Percentiles rank a stretch among this genome's conserved stretches.
Evolutionary conservation across 2,329 filamentous ascomycete species (phyloP).

Genomic region (Neonectria faginata): DNA sequence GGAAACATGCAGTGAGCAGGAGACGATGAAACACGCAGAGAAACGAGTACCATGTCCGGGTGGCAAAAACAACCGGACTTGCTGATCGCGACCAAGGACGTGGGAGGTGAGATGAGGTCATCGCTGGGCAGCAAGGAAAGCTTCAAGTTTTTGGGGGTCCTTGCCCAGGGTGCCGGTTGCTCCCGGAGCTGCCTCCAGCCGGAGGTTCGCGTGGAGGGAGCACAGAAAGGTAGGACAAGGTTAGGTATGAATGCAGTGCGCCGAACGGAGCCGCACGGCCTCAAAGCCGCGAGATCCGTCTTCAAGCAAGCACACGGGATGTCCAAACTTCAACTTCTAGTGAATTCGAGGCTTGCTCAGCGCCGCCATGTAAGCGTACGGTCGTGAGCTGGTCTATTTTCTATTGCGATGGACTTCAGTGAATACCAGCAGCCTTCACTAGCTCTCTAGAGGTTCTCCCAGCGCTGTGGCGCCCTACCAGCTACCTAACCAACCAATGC

Average conservation of each 20-base stretch:
- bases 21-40: slow-evolving; percentile 4
- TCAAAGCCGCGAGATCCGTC: not conserved
- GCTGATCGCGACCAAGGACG: not conserved
- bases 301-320: not conserved
- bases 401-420: not conserved
- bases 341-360: not conserved
- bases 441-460: not conserved
- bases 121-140: not conserved
- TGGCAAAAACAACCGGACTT: not conserved
- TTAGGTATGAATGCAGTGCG: not conserved
- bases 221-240: not conserved
- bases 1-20: not conserved
- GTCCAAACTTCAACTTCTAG: no score
- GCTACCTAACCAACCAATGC: not conserved
- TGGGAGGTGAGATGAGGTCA: slow-evolving; percentile 9
- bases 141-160: not conserved
- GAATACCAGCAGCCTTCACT: not conserved
- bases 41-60: not conserved
- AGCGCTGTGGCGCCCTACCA: not conserved
- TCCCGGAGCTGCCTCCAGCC: slow-evolving; percentile 17
- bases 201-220: not conserved
- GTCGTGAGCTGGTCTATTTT: no score
- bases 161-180: not conserved
- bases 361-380: not conserved
- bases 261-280: not conserved